Percentiles rank a stretch among this genome's conserved stretches.
Evolutionary conservation across 129 eudicot species (phyloP).

Genomic region (Logfia minima): DNA sequence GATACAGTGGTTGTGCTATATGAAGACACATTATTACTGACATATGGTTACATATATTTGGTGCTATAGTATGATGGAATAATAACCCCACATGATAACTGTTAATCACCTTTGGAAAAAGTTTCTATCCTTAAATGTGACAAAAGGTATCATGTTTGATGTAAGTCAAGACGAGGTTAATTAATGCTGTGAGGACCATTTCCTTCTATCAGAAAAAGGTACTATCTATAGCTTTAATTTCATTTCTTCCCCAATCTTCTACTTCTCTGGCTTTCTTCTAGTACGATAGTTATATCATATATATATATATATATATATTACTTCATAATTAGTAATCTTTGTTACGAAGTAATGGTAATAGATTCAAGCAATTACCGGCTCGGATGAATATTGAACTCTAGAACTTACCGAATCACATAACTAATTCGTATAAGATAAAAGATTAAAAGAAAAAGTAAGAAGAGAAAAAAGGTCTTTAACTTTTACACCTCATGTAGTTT

Average conservation of each 20-base stretch:
- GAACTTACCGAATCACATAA: background rate
- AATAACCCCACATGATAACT: conserved; percentile 12
- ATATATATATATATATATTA: too few relatives aligned
- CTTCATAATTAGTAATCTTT: too few relatives aligned
- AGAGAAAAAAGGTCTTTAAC: too few relatives aligned
- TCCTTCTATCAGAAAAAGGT: conserved; percentile 7
- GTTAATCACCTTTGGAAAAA: background rate
- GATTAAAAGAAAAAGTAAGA: too few relatives aligned
- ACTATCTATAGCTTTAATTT: conserved; percentile 1
- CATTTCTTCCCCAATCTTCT: background rate
- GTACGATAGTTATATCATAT: too few relatives aligned
- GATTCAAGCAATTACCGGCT: background rate
- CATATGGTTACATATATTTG: background rate
- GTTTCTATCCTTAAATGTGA: conserved; percentile 20
- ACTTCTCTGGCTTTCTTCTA: background rate
- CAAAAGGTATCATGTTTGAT: background rate
- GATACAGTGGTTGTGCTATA: too few relatives aligned
- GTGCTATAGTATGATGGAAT: background rate
- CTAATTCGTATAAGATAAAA: background rate
- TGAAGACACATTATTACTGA: background rate
- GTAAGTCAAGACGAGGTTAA: background rate
- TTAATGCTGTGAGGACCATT: conserved; percentile 18
- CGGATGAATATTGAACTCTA: background rate
- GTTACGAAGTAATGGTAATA: too few relatives aligned
- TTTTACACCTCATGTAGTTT: too few relatives aligned